Conservation (phyloP, 441 rosid species). For the Francoa sonchifolia region DNA sequence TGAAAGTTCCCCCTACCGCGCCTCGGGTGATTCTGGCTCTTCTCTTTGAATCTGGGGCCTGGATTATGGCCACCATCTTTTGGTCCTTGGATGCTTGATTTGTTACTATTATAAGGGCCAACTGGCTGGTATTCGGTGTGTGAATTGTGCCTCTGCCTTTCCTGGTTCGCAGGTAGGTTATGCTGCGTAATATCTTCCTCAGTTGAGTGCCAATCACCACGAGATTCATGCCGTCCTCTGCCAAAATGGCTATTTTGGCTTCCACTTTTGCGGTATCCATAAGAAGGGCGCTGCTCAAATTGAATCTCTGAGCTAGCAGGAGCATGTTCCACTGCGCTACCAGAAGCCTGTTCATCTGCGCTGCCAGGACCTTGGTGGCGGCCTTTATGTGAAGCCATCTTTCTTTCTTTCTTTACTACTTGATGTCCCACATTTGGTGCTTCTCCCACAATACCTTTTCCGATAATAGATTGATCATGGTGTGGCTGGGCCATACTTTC, state of each 20-base stretch:
- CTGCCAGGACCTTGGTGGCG: conserved; percentile 21
- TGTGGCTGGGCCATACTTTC: conserved; percentile 20
- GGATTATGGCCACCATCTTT: conserved; percentile 44
- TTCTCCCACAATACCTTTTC: conserved; percentile 29
- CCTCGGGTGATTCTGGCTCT: conserved; percentile 45
- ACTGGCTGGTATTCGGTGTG: conserved; percentile 82
- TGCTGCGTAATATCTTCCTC: conserved; percentile 47
- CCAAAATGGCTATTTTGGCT: conserved; percentile 43
- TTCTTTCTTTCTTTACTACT: conserved; percentile 41
- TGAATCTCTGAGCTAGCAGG: conserved; percentile 28
- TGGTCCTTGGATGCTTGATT: conserved; percentile 30
- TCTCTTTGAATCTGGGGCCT: conserved; percentile 56
- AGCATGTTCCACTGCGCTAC: too few species aligned
- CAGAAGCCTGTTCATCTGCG: conserved; percentile 18
- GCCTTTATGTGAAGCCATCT: conserved; percentile 18
- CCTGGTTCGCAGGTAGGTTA: conserved; percentile 33
- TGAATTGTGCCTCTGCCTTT: conserved; percentile 42
- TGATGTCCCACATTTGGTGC: conserved; percentile 17
- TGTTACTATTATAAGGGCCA: conserved; percentile 37
- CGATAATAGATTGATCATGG: conserved; percentile 17
- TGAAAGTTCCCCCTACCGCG: conserved; percentile 44
- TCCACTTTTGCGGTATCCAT: conserved; percentile 41
- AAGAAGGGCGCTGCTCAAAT: conserved; percentile 26
- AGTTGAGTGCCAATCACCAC: conserved; percentile 56
- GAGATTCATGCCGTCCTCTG: conserved; percentile 50